phyloP scores from a whole-genome alignment of 495 filamentous ascomycete genomes.

The Penicillium odoratum region DNA sequence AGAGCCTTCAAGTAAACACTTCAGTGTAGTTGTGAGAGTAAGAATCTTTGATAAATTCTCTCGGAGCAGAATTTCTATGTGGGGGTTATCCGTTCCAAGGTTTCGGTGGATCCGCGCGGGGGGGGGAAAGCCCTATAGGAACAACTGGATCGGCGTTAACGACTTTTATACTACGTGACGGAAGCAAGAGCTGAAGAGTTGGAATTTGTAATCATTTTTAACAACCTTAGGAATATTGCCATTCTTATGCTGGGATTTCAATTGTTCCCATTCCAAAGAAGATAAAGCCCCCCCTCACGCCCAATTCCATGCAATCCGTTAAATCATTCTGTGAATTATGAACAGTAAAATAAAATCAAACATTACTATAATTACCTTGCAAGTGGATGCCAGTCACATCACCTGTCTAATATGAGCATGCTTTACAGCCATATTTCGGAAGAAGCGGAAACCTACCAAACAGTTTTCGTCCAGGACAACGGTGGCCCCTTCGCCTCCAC shows the following conservation, averaged over 20 bases:
- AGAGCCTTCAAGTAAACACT: too few relatives aligned
- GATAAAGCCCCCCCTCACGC: neutral
- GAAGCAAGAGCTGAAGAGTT: too few relatives aligned
- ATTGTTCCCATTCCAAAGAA: neutral
- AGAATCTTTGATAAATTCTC: neutral
- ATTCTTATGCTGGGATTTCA: neutral
- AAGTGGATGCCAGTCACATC: neutral
- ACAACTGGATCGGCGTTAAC: too few relatives aligned
- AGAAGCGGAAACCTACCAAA: conserved; percentile 26
- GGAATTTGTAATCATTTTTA: neutral
- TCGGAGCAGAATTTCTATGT: conserved; percentile 1
- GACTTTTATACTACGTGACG: too few relatives aligned
- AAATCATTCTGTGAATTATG: neutral
- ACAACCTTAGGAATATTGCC: neutral
- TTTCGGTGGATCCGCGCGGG: conserved; percentile 8
- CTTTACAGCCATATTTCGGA: too few relatives aligned
- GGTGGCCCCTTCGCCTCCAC: conserved; percentile 22
- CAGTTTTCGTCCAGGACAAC: conserved; percentile 49
- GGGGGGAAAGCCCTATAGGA: conserved; percentile 4
- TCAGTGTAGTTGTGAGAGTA: neutral
- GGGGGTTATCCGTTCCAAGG: conserved; percentile 6
- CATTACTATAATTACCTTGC: too few relatives aligned
- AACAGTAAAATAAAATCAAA: neutral
- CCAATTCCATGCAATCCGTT: neutral
- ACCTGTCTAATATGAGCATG: neutral